Conservation (phyloP, 106 monocot species). For the Acanthochlamys bracteata region DNA sequence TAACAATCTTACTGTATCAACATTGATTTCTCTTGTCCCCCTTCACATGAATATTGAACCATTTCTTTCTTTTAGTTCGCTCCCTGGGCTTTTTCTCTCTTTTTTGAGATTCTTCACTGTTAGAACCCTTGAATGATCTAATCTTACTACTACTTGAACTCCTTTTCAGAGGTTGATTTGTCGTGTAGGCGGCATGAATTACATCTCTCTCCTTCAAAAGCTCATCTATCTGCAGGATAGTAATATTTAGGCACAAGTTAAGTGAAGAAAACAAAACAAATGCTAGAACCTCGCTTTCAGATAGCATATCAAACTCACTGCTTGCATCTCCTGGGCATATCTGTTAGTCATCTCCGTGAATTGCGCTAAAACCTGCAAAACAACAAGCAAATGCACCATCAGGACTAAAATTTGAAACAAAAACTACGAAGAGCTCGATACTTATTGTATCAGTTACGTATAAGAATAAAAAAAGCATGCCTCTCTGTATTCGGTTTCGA, state of each 20-base stretch:
- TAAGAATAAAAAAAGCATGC: slow-evolving; percentile 3
- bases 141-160: slow-evolving; percentile 46
- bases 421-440: slow-evolving; percentile 1
- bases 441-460: no score
- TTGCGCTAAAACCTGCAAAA: slow-evolving; percentile 62
- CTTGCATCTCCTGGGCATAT: slow-evolving; percentile 84
- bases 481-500: slow-evolving; percentile 89
- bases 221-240: slow-evolving; percentile 57
- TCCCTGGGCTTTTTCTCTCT: slow-evolving; percentile 41
- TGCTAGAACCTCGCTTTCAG: background rate
- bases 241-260: background rate
- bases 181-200: slow-evolving; percentile 82
- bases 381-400: background rate
- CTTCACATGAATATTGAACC: slow-evolving; percentile 74
- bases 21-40: slow-evolving; percentile 65
- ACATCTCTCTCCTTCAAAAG: slow-evolving; percentile 72
- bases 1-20: slow-evolving; percentile 34
- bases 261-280: background rate
- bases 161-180: slow-evolving; percentile 36
- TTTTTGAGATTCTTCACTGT: slow-evolving; percentile 29
- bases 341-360: slow-evolving; percentile 92
- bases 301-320: slow-evolving; percentile 38
- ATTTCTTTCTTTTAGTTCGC: slow-evolving; percentile 56
- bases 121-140: slow-evolving; percentile 33
- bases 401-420: background rate